A percentile compares a stretch with the other conserved stretches of the same genome.
Evolutionary conservation across 495 filamentous ascomycete species (phyloP).

Genomic region (Xylaria acuta): DNA sequence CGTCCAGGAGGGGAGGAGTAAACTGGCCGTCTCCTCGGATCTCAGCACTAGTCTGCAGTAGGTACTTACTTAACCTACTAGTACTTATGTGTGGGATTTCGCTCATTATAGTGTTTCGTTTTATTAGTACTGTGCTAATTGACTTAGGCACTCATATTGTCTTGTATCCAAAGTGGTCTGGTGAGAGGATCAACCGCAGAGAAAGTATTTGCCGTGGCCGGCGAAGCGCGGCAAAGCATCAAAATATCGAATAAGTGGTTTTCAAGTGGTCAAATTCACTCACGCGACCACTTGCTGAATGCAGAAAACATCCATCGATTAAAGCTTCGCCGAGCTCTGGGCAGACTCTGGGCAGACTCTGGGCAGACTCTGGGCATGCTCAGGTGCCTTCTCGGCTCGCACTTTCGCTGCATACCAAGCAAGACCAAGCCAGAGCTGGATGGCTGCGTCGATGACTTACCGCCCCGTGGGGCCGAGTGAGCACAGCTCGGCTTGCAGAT

Average conservation of each 20-base stretch:
- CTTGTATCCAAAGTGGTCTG: not conserved
- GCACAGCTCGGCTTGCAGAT: not conserved
- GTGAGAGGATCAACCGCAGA: not conserved
- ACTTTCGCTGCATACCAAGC: conserved; percentile 6
- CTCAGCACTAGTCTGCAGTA: not conserved
- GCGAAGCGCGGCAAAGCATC: conserved; percentile 13
- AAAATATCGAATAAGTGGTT: not conserved
- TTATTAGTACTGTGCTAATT: not conserved
- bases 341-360: conserved; percentile 19
- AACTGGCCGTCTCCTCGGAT: not conserved
- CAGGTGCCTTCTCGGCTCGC: conserved; percentile 11
- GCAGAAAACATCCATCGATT: conserved; percentile 24
- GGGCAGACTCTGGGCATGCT: conserved; percentile 20
- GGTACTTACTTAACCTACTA: not conserved
- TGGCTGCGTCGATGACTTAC: not conserved
- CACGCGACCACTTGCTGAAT: conserved; percentile 44
- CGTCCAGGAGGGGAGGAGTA: not conserved
- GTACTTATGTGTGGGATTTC: not conserved
- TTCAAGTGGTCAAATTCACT: conserved; percentile 30
- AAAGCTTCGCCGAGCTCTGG: conserved; percentile 11
- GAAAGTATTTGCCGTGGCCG: not conserved
- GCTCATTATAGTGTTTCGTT: not conserved
- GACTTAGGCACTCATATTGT: not conserved
- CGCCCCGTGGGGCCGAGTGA: not conserved
- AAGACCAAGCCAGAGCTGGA: conserved; percentile 11